Evolutionary conservation across 2,329 filamentous ascomycete species (phyloP), one percentile per base, ranked within the genome.

Genomic region (Alternaria postmessia): DNA sequence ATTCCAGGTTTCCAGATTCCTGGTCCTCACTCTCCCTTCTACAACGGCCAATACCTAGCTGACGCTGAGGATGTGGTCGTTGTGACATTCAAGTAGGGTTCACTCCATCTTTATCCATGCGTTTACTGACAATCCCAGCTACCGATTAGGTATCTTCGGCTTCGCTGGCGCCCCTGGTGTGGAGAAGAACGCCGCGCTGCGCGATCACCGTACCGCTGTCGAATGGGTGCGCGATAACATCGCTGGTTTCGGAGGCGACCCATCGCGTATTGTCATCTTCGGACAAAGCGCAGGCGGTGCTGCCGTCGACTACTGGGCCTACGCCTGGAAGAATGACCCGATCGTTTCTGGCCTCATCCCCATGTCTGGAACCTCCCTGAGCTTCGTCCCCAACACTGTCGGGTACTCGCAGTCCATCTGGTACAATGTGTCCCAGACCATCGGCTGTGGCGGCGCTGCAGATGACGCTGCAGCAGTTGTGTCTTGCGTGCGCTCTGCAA

Each of bases 311-410:
- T 83, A 81, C 67, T 84, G 80, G 76, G 75, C 80, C 0, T 86
- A 84, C 52, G 81, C 84, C 0, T 84, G 80, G 56, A 65, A 67
- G 7, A 52, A 79, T 0, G 81, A 86, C 26, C 83, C 85, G 7
- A 85, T 87, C 12, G 80, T 80, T n/a, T 70, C 76, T 7, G 83
- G 78, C 4, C 72, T 84, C 9, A 82, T 86, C 56, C 73, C 80
- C 3, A 76, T 81, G 32, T 86, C 84, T 4, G 84, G 84, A 3
- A 83, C 79, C 4, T 80, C 76, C 2, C 66, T 78, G 41, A 73
- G 73, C 59, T 77, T 71, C 47, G 47, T 66, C 42, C 65, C 63
- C 7, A 74, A 72, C 38, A 77, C 72, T 0, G 66, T 62, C 20
- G 64, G 71, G 11, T 64, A 69, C 16, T 67, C 65, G 2, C 71